Percentiles rank a stretch among this genome's conserved stretches.
phyloP scores from a whole-genome alignment of 805 yeast species.

The Ogataea methanolica region DNA sequence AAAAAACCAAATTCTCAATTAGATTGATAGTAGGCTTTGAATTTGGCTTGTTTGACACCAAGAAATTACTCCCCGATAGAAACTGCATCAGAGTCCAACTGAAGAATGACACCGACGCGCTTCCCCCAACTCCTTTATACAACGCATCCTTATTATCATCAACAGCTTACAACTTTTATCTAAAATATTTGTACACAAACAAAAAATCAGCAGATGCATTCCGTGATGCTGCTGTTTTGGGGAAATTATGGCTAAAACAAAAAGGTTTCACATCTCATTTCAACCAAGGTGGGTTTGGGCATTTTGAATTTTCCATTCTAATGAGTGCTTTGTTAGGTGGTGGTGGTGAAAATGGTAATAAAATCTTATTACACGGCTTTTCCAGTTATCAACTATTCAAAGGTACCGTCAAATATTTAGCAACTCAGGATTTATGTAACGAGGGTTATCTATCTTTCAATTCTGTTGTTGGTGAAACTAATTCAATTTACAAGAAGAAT shows the following conservation, averaged over 20 bases:
- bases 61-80: slow-evolving; percentile 72
- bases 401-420: slow-evolving; percentile 77
- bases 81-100: slow-evolving; percentile 75
- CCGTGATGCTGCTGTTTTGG: slow-evolving; percentile 81
- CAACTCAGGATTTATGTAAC: slow-evolving; percentile 66
- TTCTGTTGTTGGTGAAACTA: slow-evolving; percentile 44
- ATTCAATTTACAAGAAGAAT: slow-evolving; percentile 42
- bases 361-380: slow-evolving; percentile 77
- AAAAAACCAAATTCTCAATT: slow-evolving; percentile 65
- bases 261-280: slow-evolving; percentile 69
- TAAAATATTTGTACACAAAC: slow-evolving; percentile 70
- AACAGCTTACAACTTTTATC: slow-evolving; percentile 60
- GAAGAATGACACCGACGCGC: slow-evolving; percentile 27
- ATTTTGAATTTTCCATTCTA: slow-evolving; percentile 78
- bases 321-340: slow-evolving; percentile 82
- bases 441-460: slow-evolving; percentile 66
- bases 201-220: slow-evolving; percentile 76
- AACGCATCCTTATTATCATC: slow-evolving; percentile 76
- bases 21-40: slow-evolving; percentile 74
- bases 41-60: slow-evolving; percentile 61
- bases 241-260: slow-evolving; percentile 86
- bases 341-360: slow-evolving; percentile 72
- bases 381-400: slow-evolving; percentile 92
- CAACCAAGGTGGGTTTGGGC: slow-evolving; percentile 78
- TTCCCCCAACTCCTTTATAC: slow-evolving; percentile 82